Evolutionary conservation across 2,329 filamentous ascomycete genomes (phyloP).

Genomic region (Diplodia mutila): DNA sequence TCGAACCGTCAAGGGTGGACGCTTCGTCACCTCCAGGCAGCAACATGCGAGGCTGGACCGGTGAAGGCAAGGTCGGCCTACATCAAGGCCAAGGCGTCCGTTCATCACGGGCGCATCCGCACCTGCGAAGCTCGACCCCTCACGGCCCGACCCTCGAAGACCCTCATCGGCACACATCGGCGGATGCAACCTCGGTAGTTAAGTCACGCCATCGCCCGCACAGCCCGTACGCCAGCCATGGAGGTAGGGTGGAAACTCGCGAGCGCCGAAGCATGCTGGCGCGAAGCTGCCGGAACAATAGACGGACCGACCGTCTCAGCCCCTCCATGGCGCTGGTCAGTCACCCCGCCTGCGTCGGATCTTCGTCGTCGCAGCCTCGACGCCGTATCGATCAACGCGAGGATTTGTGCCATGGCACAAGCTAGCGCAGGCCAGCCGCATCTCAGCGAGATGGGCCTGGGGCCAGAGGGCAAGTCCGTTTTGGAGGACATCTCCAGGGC

Average conservation of each 20-base stretch:
- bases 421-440: background rate
- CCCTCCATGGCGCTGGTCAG: too few species aligned
- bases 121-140: too few species aligned
- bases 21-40: background rate
- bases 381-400: background rate
- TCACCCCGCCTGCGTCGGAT: background rate
- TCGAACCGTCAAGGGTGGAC: too few species aligned
- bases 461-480: background rate
- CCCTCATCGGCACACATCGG: background rate
- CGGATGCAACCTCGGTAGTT: background rate
- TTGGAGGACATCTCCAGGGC: background rate
- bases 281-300: background rate
- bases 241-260: background rate
- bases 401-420: background rate
- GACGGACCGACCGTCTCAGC: background rate
- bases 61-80: background rate
- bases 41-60: background rate
- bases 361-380: background rate
- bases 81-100: background rate
- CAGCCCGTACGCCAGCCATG: background rate
- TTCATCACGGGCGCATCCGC: background rate
- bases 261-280: background rate
- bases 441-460: background rate
- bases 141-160: too few species aligned
- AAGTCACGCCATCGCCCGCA: background rate